phyloP scores from a whole-genome alignment of 176 grass and related monocot species.

The Aechmea fasciata region DNA sequence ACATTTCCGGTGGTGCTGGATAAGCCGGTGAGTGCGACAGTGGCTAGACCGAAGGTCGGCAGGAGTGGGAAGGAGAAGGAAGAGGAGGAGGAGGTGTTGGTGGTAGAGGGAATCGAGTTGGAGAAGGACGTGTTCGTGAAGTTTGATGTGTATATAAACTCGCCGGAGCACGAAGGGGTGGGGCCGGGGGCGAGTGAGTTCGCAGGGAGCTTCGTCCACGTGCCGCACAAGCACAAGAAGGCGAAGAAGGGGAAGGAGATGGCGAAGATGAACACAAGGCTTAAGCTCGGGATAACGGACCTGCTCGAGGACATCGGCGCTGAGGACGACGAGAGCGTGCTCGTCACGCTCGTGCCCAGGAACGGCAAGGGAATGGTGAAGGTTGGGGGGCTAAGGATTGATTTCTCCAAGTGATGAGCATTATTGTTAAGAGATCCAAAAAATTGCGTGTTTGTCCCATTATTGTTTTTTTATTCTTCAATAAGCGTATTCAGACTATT shows the following conservation, averaged over 20 bases:
- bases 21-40: conserved; percentile 15
- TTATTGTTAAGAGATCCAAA: too few relatives aligned
- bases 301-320: conserved; percentile 39
- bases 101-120: conserved; percentile 43
- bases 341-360: conserved; percentile 40
- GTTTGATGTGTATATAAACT: conserved; percentile 49
- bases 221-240: conserved; percentile 36
- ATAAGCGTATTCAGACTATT: too few relatives aligned
- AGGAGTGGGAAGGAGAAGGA: conserved; percentile 41
- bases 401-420: background rate
- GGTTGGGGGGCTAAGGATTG: conserved; percentile 31
- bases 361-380: conserved; percentile 29
- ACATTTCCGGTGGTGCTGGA: conserved; percentile 32
- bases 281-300: conserved; percentile 39
- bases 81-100: conserved; percentile 50
- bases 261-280: conserved; percentile 22
- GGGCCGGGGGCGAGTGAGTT: conserved; percentile 24
- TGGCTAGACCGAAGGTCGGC: conserved; percentile 30
- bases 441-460: too few relatives aligned
- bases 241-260: conserved; percentile 18
- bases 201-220: conserved; percentile 42
- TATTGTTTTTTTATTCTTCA: too few relatives aligned
- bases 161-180: conserved; percentile 20
- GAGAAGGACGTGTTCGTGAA: conserved; percentile 13
- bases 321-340: conserved; percentile 29